Evolutionary conservation across 2,329 filamentous ascomycete species (phyloP), one percentile per base, ranked within the genome.

Genomic region (Verticillium dahliae): DNA sequence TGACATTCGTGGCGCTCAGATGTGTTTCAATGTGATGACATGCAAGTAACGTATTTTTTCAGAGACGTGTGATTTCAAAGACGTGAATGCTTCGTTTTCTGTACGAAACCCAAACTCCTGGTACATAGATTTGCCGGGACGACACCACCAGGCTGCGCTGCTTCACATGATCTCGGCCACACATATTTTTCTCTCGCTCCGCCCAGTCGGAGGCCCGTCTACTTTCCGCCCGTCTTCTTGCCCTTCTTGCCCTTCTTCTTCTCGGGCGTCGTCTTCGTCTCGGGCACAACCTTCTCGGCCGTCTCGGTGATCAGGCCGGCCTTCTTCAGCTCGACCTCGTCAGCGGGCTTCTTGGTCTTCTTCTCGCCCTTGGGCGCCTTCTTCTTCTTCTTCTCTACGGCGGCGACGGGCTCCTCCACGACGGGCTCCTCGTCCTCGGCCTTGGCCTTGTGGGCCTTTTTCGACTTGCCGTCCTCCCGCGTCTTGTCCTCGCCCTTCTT

Each of bases 241-340:
- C 60, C 39, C 64, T 66, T 67, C 63, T 65, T 66, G 62, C 50
- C 61, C 64, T 63, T 65, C 56, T 67, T 63, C 34, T 59, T 57
- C 27, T 52, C 59, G 56, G 60, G 52, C 61, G 61, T 59, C 57
- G 64, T 62, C 59, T 62, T 62, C 38, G 60, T 59, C 35, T 56
- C 55, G 41, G 60, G 62, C 27, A 55, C 58, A 57, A 64, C 62
- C 60, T 66, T 63, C 58, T 63, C 63, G 5, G 56, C 18, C 60
- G 60, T 58, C 57, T 62, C 58, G 9, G 60, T 52, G 45, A 52
- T 31, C 59, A 60, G 58, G 27, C 41, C 56, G 13, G 54, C 55
- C 38, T 63, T 61, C 60, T 65, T 62, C 41, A 60, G n/a, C 31
- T 55, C 14, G 27, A 59, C 59, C 35, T 62, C 58, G 6, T 60